phyloP scores from a whole-genome alignment of 345 rosid species.

The Linum usitatissimum region DNA sequence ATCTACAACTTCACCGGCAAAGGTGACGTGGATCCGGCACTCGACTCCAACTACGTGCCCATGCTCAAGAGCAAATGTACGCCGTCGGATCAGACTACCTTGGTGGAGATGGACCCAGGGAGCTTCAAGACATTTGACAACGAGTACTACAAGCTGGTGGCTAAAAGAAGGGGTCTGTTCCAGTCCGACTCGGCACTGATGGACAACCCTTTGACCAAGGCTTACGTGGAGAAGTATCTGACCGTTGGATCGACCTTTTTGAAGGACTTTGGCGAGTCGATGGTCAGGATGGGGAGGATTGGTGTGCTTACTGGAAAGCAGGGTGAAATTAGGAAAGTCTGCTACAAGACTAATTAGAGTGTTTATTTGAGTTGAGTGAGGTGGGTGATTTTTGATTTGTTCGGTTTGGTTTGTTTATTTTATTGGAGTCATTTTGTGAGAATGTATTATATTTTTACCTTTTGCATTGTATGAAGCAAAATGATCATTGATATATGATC shows the following conservation, averaged over 20 bases:
- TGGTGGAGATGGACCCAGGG: conserved; percentile 67
- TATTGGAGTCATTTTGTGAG: too few relatives aligned
- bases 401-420: background rate
- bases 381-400: background rate
- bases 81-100: conserved; percentile 33
- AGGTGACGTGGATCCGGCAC: conserved; percentile 38
- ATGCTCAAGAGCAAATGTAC: conserved; percentile 32
- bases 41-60: conserved; percentile 31
- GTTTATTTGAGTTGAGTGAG: too few relatives aligned
- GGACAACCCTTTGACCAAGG: conserved; percentile 31
- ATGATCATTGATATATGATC: too few relatives aligned
- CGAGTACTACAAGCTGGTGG: conserved; percentile 33
- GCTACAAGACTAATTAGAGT: background rate
- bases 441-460: too few relatives aligned
- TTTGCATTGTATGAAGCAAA: too few relatives aligned
- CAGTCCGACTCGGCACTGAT: conserved; percentile 59
- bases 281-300: conserved; percentile 4
- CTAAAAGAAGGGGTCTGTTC: conserved; percentile 51
- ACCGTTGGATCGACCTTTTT: conserved; percentile 19
- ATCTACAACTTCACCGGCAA: conserved; percentile 67
- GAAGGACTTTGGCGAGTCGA: conserved; percentile 1
- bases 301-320: background rate
- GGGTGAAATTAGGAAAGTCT: conserved; percentile 1
- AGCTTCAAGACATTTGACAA: conserved; percentile 49
- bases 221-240: conserved; percentile 26